Percentiles rank a stretch among this genome's conserved stretches.
These are phyloP conservation scores for Comarum palustre DNA, from an alignment of 306 rosid species.

Conservation along the genomic window DNA sequence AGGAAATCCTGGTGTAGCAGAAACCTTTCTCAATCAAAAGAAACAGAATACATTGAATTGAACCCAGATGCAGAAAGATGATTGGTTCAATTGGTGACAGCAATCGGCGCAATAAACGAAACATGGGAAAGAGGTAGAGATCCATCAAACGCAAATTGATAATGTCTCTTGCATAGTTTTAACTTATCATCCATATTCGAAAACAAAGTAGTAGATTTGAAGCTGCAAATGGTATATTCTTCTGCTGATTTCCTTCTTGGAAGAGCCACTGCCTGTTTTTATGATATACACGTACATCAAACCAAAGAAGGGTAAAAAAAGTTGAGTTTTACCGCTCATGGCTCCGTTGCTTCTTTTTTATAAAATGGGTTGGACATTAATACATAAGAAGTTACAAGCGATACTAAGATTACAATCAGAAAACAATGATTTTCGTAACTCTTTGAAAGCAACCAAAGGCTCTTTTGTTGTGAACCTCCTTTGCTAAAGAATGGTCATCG, in stretches of 20 bases:
- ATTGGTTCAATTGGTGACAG: background rate
- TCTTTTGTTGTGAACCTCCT: background rate
- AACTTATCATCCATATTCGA: constrained; percentile 11
- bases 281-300: too few relatives aligned
- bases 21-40: background rate
- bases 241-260: background rate
- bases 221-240: background rate
- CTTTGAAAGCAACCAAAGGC: background rate
- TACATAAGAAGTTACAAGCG: too few relatives aligned
- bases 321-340: too few relatives aligned
- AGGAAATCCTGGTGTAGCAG: background rate
- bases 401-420: too few relatives aligned
- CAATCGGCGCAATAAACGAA: constrained; percentile 18
- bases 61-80: background rate
- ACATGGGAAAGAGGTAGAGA: constrained; percentile 6
- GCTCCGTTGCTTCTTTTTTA: too few relatives aligned
- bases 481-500: background rate
- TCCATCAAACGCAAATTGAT: background rate
- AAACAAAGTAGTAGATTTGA: background rate
- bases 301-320: background rate
- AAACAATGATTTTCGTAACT: too few relatives aligned
- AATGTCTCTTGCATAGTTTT: constrained; percentile 15
- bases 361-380: too few relatives aligned
- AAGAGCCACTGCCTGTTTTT: background rate
- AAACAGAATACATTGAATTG: constrained; percentile 13